These are phyloP conservation scores for Calonectria leucothoes DNA, from an alignment of 2,329 filamentous ascomycete species.

Conservation along the genomic window DNA sequence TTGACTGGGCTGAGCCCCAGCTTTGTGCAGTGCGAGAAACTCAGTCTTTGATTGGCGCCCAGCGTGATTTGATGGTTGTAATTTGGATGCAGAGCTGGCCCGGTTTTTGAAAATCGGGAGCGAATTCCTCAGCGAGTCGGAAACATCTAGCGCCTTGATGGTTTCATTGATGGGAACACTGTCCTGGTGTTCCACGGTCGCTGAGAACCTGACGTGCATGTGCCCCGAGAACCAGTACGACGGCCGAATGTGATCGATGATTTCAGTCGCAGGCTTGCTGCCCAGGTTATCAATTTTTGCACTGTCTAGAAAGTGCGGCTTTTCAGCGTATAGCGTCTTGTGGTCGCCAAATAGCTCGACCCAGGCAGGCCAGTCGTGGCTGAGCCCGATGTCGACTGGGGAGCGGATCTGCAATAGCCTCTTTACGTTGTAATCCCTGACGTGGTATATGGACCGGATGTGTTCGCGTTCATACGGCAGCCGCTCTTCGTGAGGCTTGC, in stretches of 20 bases:
- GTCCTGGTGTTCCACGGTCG: slow-evolving; percentile 64
- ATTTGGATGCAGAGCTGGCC: not conserved
- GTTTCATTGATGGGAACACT: slow-evolving; percentile 42
- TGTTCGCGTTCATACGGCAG: slow-evolving; percentile 84
- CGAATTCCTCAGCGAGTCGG: not conserved
- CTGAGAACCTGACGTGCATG: slow-evolving; percentile 86
- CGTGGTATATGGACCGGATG: slow-evolving; percentile 85
- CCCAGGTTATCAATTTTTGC: slow-evolving; percentile 81
- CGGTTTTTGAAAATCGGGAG: slow-evolving; percentile 14
- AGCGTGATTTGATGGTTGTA: slow-evolving; percentile 71
- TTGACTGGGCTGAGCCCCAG: slow-evolving; percentile 83
- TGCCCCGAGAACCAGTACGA: slow-evolving; percentile 93
- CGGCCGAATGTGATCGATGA: slow-evolving; percentile 84
- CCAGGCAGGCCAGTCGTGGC: slow-evolving; percentile 92
- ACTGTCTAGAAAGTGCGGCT: slow-evolving; percentile 80
- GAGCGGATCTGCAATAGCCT: slow-evolving; percentile 84
- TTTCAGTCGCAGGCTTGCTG: slow-evolving; percentile 79
- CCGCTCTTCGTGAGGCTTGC: slow-evolving; percentile 83
- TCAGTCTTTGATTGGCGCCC: slow-evolving; percentile 74
- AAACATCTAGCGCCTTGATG: not conserved
- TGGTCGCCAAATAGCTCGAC: slow-evolving; percentile 83
- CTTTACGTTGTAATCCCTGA: slow-evolving; percentile 87
- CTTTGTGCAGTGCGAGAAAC: slow-evolving; percentile 94
- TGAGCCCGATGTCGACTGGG: slow-evolving; percentile 89
- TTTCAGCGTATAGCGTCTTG: slow-evolving; percentile 73